These are phyloP conservation scores for Anthracocystis walkeri DNA, from an alignment of 1,284 basidiomycete genomes.

Conservation along the genomic window DNA sequence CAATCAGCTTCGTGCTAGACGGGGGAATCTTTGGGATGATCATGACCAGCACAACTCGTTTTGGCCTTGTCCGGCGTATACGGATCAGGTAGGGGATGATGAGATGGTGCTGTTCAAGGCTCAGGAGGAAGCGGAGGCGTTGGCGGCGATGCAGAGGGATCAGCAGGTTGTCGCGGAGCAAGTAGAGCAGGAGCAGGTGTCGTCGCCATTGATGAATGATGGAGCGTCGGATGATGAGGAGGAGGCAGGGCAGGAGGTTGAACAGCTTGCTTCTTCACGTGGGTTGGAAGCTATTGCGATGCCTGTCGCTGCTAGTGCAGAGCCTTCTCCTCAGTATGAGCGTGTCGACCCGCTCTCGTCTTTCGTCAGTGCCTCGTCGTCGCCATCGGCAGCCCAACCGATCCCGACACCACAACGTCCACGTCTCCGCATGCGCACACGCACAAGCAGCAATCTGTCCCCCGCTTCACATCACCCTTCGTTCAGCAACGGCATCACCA, in stretches of 20 bases:
- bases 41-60: slow-evolving; percentile 11
- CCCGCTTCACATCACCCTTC: slow-evolving; percentile 1
- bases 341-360: slow-evolving; percentile 14
- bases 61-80: slow-evolving; percentile 42
- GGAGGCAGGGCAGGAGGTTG: slow-evolving; percentile 1
- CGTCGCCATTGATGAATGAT: not conserved
- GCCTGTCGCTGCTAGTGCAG: not conserved
- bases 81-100: slow-evolving; percentile 42
- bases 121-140: slow-evolving; percentile 33
- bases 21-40: slow-evolving; percentile 16
- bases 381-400: not conserved
- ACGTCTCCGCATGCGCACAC: slow-evolving; percentile 3
- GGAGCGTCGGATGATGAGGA: slow-evolving; percentile 8
- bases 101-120: slow-evolving; percentile 55
- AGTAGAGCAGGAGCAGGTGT: not conserved
- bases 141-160: slow-evolving; percentile 17
- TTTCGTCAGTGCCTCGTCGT: not conserved
- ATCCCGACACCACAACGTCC: not conserved
- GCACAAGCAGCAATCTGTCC: slow-evolving; percentile 12
- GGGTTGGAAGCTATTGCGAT: not conserved
- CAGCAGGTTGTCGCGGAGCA: no score
- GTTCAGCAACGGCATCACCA: slow-evolving; percentile 25
- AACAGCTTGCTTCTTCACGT: slow-evolving; percentile 1
- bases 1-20: slow-evolving; percentile 14
- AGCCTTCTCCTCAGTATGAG: slow-evolving; percentile 36